These are phyloP conservation scores for Penicillium sp. DNA, from an alignment of 2,329 filamentous ascomycete species.

Conservation along the genomic window DNA sequence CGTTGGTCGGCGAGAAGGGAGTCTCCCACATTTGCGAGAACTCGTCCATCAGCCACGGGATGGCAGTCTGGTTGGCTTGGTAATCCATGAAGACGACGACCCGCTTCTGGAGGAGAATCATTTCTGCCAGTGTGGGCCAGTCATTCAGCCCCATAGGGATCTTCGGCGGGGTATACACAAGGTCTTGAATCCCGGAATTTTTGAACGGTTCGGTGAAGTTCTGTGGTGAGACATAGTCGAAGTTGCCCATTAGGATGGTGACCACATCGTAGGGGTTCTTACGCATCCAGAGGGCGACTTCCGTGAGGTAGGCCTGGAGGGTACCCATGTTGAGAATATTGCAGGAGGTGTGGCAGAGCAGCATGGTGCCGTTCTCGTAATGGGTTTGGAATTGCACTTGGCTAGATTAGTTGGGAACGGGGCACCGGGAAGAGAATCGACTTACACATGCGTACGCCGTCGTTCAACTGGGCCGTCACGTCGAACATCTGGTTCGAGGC, in stretches of 20 bases:
- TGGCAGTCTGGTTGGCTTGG: conserved; percentile 68
- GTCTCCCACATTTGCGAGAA: conserved; percentile 90
- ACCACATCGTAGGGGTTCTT: conserved; percentile 80
- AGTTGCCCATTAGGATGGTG: conserved; percentile 80
- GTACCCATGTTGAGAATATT: conserved; percentile 76
- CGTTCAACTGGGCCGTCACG: conserved; percentile 69
- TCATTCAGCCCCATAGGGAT: conserved; percentile 66
- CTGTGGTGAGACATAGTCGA: conserved; percentile 62
- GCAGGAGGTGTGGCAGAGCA: conserved; percentile 83
- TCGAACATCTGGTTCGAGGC: conserved; percentile 69
- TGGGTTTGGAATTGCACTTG: conserved; percentile 59
- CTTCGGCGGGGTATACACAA: conserved; percentile 67
- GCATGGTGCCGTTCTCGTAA: conserved; percentile 54
- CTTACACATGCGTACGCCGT: conserved; percentile 59
- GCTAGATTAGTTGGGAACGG: neutral
- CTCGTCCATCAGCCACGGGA: conserved; percentile 82
- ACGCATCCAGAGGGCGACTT: conserved; percentile 68
- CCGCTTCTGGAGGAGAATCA: conserved; percentile 67
- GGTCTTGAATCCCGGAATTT: conserved; percentile 65
- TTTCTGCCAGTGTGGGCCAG: conserved; percentile 76
- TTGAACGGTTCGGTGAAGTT: conserved; percentile 66
- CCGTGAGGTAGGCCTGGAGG: conserved; percentile 66
- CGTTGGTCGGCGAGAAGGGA: conserved; percentile 68
- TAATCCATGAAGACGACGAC: conserved; percentile 83
- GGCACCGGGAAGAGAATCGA: neutral